Base-by-base conservation (phyloP, 148 eudicot species). In the Cornus controversa region DNA sequence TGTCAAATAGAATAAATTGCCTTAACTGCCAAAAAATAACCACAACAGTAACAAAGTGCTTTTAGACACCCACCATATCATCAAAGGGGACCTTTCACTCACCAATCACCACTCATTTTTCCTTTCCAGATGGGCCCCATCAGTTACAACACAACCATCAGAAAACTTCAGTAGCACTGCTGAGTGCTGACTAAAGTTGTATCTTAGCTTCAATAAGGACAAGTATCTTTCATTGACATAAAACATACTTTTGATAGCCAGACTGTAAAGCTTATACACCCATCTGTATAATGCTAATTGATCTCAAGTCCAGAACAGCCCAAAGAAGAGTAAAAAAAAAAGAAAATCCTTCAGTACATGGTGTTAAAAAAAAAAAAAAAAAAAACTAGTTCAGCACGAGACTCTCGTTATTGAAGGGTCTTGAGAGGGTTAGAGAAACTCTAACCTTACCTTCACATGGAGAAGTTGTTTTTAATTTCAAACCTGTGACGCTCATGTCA, bases 1-100 rank as follows among this genome's bases (percentile, higher is more conserved):
- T 81, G 87, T 81, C 87, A 72, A 75, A 31, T 54, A 10, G 36
- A 66, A 72, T 45, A 34, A 9, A 20, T 63, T 84, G 80, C 79
- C 80, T 57, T 72, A 77, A 75, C 75, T 71, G 29, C 69, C 73
- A 71, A 75, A 40, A 71, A 75, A 76, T 72, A 75, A 40, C 77
- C 82, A 78, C 54, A 75, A 34, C 79, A 66, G 26, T 20, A 16
- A 45, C 36, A 60, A 60, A 4, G 50, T 50, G 11, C 60, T 18
- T 67, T 24, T 47, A 25, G 6, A 28, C 50, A 57, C 40, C 26
- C 37, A 71, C 80, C 70, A 37, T 74, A 75, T 70, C 45, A 73
- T 69, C 45, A 40, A 40, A 40, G 34, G 34, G 34, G 9, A 40
- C 45, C 45, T 40, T 40, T 40, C 45, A 40, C 45, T 25, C 20